Percentiles rank a stretch among this genome's conserved stretches.
Conservation (phyloP, 2,329 filamentous ascomycete genomes). For the Daldinia sp. region DNA sequence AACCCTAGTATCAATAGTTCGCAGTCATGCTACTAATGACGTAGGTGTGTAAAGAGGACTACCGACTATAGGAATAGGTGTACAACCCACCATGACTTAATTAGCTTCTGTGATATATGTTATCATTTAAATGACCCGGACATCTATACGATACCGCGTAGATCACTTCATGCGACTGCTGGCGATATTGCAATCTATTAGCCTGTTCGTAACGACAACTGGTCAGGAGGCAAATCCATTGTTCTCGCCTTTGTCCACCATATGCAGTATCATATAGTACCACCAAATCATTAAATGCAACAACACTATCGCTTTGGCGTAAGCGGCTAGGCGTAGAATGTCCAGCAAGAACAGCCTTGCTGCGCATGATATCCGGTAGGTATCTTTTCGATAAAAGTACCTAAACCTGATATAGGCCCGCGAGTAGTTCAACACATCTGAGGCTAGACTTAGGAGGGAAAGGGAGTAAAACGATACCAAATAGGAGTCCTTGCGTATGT, state of each 20-base stretch:
- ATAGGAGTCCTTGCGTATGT: not conserved
- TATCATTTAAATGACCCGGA: not conserved
- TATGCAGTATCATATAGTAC: not conserved
- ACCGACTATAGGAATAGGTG: not conserved
- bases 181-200: not conserved
- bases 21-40: slow-evolving; percentile 9
- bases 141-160: not conserved
- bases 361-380: not conserved
- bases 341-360: not conserved
- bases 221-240: not conserved
- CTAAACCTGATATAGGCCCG: too few species aligned
- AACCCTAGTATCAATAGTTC: not conserved
- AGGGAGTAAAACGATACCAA: not conserved
- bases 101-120: not conserved
- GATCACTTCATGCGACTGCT: not conserved
- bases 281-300: not conserved
- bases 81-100: not conserved
- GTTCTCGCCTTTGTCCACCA: not conserved
- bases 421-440: too few species aligned
- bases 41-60: not conserved
- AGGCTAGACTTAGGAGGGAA: not conserved
- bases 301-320: not conserved
- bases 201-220: not conserved
- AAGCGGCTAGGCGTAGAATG: not conserved
- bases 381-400: not conserved